Evolutionary conservation across 23 red algal genomes (phyloP), one percentile per base, ranked within the genome.

Genomic region (Cyanidiococcus yangmingshanensis): DNA sequence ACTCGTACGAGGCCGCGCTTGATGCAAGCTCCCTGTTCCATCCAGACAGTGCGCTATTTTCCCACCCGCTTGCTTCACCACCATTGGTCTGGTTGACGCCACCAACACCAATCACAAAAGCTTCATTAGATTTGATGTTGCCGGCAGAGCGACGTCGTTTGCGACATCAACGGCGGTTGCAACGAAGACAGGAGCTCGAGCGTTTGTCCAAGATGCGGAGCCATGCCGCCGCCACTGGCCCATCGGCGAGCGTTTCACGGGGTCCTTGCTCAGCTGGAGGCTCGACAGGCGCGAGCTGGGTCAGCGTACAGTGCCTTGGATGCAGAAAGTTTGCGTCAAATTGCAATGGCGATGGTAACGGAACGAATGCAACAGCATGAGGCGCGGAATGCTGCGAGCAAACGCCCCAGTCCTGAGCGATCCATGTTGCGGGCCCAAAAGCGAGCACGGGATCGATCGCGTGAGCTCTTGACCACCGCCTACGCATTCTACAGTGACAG

Each of bases 341-440:
- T 71, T 32, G 63, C 63, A 29, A 12, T 7, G 7, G 63, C 21
- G 63, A 71, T 71, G 63, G 63, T 35, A 25, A 71, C 63, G 27
- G n/a, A 71, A 29, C 63, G 63, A 12, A 71, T 71, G 63, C 63
- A 29, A 2, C 63, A 71, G 63, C 63, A 71, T 35, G 63, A 71
- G 63, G 63, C 21, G 27, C 63, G 63, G n/a, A 71, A 71, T 29
- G n/a, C 3, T 7, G 63, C 63, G 32, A 25, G 27, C 63, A 25
- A 71, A 35, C 63, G 21, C 27, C 12, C 63, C 32, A 7, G 16
- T 7, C 16, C 21, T 7, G 63, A 25, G 63, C 63, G 63, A 3
- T 2, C n/a, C 16, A 2, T 35, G 7, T 3, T 12, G 32, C 32
- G 63, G 63, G 7, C 15, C 7, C n/a, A 25, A 7, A 25, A 35